Conservation (phyloP, 2,329 filamentous ascomycete species). For the Drechslera avenae region DNA sequence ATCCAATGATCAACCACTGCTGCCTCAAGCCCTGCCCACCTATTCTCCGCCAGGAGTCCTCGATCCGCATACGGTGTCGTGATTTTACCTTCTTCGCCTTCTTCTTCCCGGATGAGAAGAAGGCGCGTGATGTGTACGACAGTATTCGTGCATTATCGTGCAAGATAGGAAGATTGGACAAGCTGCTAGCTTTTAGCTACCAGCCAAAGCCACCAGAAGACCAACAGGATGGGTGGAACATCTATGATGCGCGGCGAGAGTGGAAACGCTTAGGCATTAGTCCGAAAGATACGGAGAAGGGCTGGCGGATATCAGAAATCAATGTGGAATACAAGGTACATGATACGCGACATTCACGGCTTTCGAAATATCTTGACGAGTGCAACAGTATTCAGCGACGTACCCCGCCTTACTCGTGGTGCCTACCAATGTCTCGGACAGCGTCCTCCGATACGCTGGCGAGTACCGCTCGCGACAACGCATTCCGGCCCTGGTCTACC, state of each 20-base stretch:
- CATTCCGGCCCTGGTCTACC: slow-evolving; percentile 87
- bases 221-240: slow-evolving; percentile 75
- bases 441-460: slow-evolving; percentile 90
- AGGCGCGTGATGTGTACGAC: slow-evolving; percentile 85
- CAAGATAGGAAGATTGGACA: slow-evolving; percentile 80
- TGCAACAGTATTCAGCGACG: slow-evolving; percentile 76
- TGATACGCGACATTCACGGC: background rate
- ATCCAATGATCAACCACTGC: slow-evolving; percentile 86
- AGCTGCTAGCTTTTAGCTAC: slow-evolving; percentile 89
- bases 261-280: slow-evolving; percentile 87
- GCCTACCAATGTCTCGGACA: slow-evolving; percentile 91
- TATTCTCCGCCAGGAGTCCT: slow-evolving; percentile 72
- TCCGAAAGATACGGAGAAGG: slow-evolving; percentile 74
- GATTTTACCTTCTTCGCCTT: slow-evolving; percentile 95
- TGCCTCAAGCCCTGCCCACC: slow-evolving; percentile 74
- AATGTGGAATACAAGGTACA: slow-evolving; percentile 79
- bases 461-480: slow-evolving; percentile 86
- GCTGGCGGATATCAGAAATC: slow-evolving; percentile 89
- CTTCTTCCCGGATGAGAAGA: slow-evolving; percentile 75
- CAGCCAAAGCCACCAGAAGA: slow-evolving; percentile 74
- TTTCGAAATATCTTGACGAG: slow-evolving; percentile 17
- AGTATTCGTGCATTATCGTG: slow-evolving; percentile 82
- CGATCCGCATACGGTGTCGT: slow-evolving; percentile 84
- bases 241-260: slow-evolving; percentile 86
- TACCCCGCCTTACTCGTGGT: slow-evolving; percentile 87